Base-by-base conservation (phyloP, 78 protist species). In the Goniomonas avonlea region DNA sequence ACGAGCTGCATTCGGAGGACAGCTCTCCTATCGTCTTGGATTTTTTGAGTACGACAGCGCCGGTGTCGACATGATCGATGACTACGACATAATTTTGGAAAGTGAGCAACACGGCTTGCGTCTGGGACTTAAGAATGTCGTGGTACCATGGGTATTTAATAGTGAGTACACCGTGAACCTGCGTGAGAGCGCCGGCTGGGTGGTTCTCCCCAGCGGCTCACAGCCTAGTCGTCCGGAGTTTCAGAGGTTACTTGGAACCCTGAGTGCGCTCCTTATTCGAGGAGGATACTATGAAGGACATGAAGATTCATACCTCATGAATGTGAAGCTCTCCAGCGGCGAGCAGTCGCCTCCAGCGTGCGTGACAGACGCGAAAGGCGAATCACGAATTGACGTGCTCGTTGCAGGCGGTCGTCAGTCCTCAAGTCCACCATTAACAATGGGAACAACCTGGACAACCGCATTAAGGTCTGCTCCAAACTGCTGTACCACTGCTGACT, bases 241-340 rank as follows among this genome's bases (percentile, higher is more conserved):
- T 48, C 23, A 25, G 7, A 25, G 75, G 0, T 4, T 68, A 17
- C 37, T 68, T 2, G 23, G 59, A 7, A 68, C 38, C 59, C 56
- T 68, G 39, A 68, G 75, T 23, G 37, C 2, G 21, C 38, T 68
- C 56, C 15, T 5, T 32, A 39, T 68, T 5, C 75, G 75, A 0
- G 75, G 75, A 1, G 75, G 75, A 9, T 68, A 27, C 75, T 68
- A 68, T 53, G 18, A 7, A 5, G 75, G 75, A 25, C 23, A 41
- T 53, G 75, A 68, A 23, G 75, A 68, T 53, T 27, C 47, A 13
- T 68, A 68, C 75, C 29, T 68, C 48, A 68, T 68, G 75, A 11
- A 17, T 5, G 56, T 68, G 29, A 68, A 38, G 56, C 56, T 68
- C 38, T 7, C n/a, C 43, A 21, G 47, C 38, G 71, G 71, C 47